Base-by-base conservation (phyloP, 495 filamentous ascomycete genomes). In the Bacidia gigantensis region DNA sequence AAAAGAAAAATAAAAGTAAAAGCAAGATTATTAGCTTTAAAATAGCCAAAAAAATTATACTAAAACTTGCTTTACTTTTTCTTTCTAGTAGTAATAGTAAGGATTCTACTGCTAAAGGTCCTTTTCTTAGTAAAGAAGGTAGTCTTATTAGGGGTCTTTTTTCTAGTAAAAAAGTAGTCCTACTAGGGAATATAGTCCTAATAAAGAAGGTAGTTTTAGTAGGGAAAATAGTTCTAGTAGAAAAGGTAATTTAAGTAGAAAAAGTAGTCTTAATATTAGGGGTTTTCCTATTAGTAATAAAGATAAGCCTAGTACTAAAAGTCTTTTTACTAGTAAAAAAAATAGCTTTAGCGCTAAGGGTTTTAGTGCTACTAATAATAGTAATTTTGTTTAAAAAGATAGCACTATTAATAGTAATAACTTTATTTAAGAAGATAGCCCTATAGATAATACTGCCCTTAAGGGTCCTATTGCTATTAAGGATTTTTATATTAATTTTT, bases 21-120 rank as follows among this genome's bases (percentile, higher is more conserved):
- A 49, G n/a, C n/a, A n/a, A n/a, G n/a, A n/a, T n/a, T 57, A 56
- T 21, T 32, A 57, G 43, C 38, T 26, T 52, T 52, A 21, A 46
- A 51, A 26, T 22, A 57, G 32, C 23, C 32, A 38, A 56, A 51
- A 20, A 9, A 50, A 51, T 18, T 20, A 24, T 25, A 52, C 43
- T 11, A n/a, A 20, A 12, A 14, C 24, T 50, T 2, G 14, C n/a
- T 38, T n/a, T 50, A 45, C 21, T n/a, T 42, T 17, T 52, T n/a
- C 44, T 22, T 44, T 45, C 21, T 25, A 21, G 21, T n/a, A 45
- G 43, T 52, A 43, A 21, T 22, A 41, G 43, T 11, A 44, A 3
- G 45, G 14, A 14, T 9, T 44, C 7, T 9, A 9, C 18, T 26
- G 3, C 45, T 43, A 7, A 51, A 43, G 3, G 23, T 46, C 2